A percentile compares a stretch with the other conserved stretches of the same genome.
phyloP scores from a whole-genome alignment of 1,139 yeast genomes.

The Pneumocystis wakefieldiae region DNA sequence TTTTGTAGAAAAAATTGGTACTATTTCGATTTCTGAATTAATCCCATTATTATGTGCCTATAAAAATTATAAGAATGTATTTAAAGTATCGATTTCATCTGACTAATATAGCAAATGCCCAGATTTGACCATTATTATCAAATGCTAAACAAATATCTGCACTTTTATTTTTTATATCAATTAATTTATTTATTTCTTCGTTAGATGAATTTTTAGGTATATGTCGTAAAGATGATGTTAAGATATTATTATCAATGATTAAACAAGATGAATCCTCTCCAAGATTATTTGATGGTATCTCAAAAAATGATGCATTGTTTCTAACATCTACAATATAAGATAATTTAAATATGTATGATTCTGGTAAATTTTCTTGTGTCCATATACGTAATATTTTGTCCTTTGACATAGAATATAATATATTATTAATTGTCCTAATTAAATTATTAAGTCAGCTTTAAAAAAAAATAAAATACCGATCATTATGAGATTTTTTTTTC shows the following conservation, averaged over 20 bases:
- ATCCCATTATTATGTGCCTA: not conserved
- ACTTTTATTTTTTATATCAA: not conserved
- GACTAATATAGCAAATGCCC: not conserved
- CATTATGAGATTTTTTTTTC: constrained; percentile 27
- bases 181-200: not conserved
- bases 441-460: not conserved
- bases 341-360: not conserved
- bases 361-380: not conserved
- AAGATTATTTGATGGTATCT: not conserved
- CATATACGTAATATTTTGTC: not conserved
- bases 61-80: not conserved
- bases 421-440: not conserved
- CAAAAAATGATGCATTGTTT: not conserved
- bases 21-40: not conserved
- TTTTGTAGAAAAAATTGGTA: not conserved
- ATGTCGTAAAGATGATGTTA: not conserved
- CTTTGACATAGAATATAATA: not conserved
- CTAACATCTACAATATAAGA: not conserved
- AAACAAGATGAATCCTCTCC: not conserved
- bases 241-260: not conserved
- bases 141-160: not conserved
- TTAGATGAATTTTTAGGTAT: not conserved
- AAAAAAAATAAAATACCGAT: constrained; percentile 8
- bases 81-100: not conserved
- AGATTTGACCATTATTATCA: not conserved